These are phyloP conservation scores for Phytophthora palmivora DNA, from an alignment of 352 stramenopile species.

Conservation along the genomic window DNA sequence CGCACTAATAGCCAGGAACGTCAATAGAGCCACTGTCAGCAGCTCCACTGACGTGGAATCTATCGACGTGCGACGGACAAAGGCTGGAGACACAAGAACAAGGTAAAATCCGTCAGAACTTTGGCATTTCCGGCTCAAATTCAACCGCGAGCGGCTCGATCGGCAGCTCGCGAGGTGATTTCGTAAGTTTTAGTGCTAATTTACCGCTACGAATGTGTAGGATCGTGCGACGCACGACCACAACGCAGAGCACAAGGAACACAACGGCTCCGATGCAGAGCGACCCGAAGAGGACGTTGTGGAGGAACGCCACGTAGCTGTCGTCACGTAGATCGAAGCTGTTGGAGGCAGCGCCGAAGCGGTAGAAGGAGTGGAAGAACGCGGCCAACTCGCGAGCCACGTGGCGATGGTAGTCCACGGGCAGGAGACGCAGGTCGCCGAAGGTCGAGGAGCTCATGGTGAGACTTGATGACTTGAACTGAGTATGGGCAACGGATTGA, in stretches of 20 bases:
- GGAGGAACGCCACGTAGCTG: conserved; percentile 67
- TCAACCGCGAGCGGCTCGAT: background rate
- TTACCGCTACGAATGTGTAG: conserved; percentile 76
- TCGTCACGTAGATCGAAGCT: conserved; percentile 63
- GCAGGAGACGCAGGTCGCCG: conserved; percentile 57
- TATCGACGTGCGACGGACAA: conserved; percentile 46
- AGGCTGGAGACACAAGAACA: conserved; percentile 38
- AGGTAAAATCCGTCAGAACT: conserved; percentile 17
- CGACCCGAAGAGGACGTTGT: conserved; percentile 76
- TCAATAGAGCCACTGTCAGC: conserved; percentile 73
- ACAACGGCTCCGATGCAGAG: conserved; percentile 66
- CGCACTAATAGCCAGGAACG: conserved; percentile 75
- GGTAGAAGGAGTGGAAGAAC: conserved; percentile 88
- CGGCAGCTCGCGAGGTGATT: background rate
- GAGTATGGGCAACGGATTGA: conserved; percentile 11
- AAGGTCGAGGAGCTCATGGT: conserved; percentile 30
- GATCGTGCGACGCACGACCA: conserved; percentile 74
- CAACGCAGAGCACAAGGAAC: conserved; percentile 69
- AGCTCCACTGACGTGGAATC: conserved; percentile 71
- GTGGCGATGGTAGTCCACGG: conserved; percentile 73
- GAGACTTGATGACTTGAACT: conserved; percentile 22
- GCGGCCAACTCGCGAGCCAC: conserved; percentile 65
- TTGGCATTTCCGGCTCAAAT: conserved; percentile 3
- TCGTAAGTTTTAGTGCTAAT: background rate
- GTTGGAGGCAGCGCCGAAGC: conserved; percentile 62